Evolutionary conservation across 257 asterid genomes (phyloP).

Genomic region (Solanum etuberosum): DNA sequence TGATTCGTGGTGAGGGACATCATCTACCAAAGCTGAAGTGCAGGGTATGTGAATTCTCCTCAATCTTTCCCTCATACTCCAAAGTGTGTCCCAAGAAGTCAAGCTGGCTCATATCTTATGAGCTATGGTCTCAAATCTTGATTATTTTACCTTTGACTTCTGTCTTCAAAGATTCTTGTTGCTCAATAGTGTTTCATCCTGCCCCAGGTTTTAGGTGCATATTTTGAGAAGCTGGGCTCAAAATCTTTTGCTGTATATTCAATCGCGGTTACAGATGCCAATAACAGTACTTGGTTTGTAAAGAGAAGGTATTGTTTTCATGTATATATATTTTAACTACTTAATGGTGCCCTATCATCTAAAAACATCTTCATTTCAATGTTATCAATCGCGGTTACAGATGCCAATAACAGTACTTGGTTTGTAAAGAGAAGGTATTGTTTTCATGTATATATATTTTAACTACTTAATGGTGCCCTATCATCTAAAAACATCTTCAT

Average conservation of each 20-base stretch:
- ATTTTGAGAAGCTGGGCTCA: slow-evolving; percentile 87
- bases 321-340: slow-evolving; percentile 25
- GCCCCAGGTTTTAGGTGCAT: slow-evolving; percentile 86
- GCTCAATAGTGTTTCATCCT: not conserved
- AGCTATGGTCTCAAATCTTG: not conserved
- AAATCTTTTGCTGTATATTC: slow-evolving; percentile 94
- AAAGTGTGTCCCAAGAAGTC: not conserved
- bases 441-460: slow-evolving; percentile 6
- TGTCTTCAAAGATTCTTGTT: not conserved
- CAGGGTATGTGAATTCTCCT: slow-evolving; percentile 47
- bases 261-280: slow-evolving; percentile 78
- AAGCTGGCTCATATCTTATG: not conserved
- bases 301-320: slow-evolving; percentile 59
- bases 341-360: not conserved
- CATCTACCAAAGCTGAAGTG: slow-evolving; percentile 71
- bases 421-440: slow-evolving; percentile 86
- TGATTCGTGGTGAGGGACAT: slow-evolving; percentile 44
- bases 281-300: slow-evolving; percentile 76
- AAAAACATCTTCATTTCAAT: not conserved
- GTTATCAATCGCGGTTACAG: slow-evolving; percentile 57
- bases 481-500: not conserved
- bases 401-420: slow-evolving; percentile 68
- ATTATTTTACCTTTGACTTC: not conserved
- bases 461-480: not conserved
- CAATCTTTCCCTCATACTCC: slow-evolving; percentile 1